Percentiles rank a stretch among this genome's conserved stretches.
These are phyloP conservation scores for Beauveria brongniartii DNA, from an alignment of 2,329 filamentous ascomycete genomes.

Conservation along the genomic window DNA sequence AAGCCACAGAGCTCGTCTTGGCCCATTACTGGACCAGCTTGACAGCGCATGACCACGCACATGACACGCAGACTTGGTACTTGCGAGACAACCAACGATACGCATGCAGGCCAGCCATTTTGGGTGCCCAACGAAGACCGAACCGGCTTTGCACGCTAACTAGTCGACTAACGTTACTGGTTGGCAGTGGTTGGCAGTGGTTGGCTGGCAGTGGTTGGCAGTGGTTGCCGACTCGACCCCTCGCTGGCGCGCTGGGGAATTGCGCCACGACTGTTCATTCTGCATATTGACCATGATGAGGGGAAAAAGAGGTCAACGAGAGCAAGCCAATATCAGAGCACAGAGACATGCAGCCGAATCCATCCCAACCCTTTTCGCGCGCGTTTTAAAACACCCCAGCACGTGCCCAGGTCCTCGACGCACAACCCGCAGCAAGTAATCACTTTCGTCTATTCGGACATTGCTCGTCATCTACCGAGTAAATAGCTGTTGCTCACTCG, in stretches of 20 bases:
- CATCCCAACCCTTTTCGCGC: background rate
- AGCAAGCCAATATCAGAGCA: no score
- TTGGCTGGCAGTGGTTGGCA: no score
- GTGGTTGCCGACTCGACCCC: background rate
- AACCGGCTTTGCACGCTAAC: background rate
- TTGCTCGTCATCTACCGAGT: background rate
- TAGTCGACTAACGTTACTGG: no score
- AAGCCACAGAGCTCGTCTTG: no score
- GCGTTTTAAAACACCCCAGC: background rate
- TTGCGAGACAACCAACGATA: background rate
- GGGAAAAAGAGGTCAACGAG: no score
- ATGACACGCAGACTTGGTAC: background rate
- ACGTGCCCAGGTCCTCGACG: background rate
- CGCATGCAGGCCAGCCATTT: background rate
- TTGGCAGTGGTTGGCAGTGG: no score
- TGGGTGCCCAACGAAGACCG: slow-evolving; percentile 4
- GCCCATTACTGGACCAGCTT: background rate
- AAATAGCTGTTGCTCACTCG: background rate
- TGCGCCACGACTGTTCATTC: background rate
- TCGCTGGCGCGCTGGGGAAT: background rate
- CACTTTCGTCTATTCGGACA: background rate
- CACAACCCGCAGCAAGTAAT: background rate
- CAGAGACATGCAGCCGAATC: background rate
- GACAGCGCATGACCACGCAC: slow-evolving; percentile 5
- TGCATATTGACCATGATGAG: no score